Percentiles rank a stretch among this genome's conserved stretches.
phyloP scores from a whole-genome alignment of 1,284 basidiomycete species.

The Boletellus deceptivus region DNA sequence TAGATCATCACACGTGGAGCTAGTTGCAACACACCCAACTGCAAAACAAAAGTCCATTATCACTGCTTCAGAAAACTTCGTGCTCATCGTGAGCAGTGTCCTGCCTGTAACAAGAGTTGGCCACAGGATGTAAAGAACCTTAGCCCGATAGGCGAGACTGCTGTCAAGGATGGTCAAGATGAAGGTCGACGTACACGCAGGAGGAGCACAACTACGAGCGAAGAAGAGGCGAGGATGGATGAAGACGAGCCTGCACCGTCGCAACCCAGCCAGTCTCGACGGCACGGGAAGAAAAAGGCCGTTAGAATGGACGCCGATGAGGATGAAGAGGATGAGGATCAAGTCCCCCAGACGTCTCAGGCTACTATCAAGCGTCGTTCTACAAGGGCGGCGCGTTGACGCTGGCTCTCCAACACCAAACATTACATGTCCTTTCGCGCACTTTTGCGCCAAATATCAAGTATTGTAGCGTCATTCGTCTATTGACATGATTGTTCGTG shows the following conservation, averaged over 20 bases:
- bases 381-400: constrained; percentile 19
- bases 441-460: constrained; percentile 15
- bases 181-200: constrained; percentile 45
- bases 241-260: constrained; percentile 34
- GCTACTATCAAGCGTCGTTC: constrained; percentile 25
- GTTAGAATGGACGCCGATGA: constrained; percentile 37
- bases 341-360: constrained; percentile 27
- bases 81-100: constrained; percentile 50
- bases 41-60: constrained; percentile 63
- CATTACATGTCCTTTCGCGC: constrained; percentile 7
- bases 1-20: constrained; percentile 69
- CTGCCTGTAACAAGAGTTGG: constrained; percentile 60
- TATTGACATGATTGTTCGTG: constrained; percentile 21
- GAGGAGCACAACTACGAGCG: constrained; percentile 35
- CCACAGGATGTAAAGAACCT: constrained; percentile 47
- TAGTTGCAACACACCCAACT: constrained; percentile 61
- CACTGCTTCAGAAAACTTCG: constrained; percentile 55
- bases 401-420: no score
- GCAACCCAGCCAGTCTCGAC: constrained; percentile 29
- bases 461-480: constrained; percentile 26
- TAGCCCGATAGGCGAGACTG: constrained; percentile 60
- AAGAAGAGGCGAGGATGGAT: constrained; percentile 36
- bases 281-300: constrained; percentile 32
- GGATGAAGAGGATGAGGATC: constrained; percentile 35
- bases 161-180: constrained; percentile 58